Evolutionary conservation across 306 rosid species (phyloP).

Genomic region (Medicago ruthenica): DNA sequence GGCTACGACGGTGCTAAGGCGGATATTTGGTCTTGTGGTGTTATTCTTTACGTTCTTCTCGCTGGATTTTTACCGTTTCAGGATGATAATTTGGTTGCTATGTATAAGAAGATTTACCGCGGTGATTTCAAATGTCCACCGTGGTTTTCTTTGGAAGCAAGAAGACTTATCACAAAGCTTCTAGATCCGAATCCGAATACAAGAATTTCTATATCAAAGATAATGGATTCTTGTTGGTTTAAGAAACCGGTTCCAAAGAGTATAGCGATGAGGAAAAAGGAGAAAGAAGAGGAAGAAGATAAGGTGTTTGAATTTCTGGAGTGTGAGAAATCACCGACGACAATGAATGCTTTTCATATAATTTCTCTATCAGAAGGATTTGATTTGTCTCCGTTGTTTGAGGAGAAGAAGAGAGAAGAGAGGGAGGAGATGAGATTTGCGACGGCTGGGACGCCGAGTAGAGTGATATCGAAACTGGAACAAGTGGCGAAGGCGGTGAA

Average conservation of each 20-base stretch:
- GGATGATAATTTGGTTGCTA: slow-evolving; percentile 75
- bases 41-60: slow-evolving; percentile 85
- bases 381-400: slow-evolving; percentile 82
- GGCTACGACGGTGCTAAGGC: slow-evolving; percentile 97
- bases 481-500: slow-evolving; percentile 74
- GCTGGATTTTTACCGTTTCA: slow-evolving; percentile 93
- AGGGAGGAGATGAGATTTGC: slow-evolving; percentile 89
- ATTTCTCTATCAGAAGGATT: slow-evolving; percentile 82
- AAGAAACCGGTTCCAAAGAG: slow-evolving; percentile 63
- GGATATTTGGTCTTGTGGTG: slow-evolving; percentile 96
- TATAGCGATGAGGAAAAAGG: slow-evolving; percentile 34
- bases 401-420: slow-evolving; percentile 83
- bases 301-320: slow-evolving; percentile 40
- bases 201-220: slow-evolving; percentile 58
- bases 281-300: slow-evolving; percentile 48
- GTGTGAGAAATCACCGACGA: slow-evolving; percentile 43
- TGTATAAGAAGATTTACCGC: slow-evolving; percentile 82
- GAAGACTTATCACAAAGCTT: slow-evolving; percentile 68
- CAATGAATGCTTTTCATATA: slow-evolving; percentile 85
- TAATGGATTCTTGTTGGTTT: slow-evolving; percentile 79
- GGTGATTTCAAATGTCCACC: slow-evolving; percentile 96
- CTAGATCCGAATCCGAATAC: slow-evolving; percentile 80
- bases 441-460: slow-evolving; percentile 79
- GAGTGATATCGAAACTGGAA: slow-evolving; percentile 83
- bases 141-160: slow-evolving; percentile 81